Evolutionary conservation across 202 grass and related monocot genomes (phyloP).

Genomic region (Cymbopogon flexuosus): DNA sequence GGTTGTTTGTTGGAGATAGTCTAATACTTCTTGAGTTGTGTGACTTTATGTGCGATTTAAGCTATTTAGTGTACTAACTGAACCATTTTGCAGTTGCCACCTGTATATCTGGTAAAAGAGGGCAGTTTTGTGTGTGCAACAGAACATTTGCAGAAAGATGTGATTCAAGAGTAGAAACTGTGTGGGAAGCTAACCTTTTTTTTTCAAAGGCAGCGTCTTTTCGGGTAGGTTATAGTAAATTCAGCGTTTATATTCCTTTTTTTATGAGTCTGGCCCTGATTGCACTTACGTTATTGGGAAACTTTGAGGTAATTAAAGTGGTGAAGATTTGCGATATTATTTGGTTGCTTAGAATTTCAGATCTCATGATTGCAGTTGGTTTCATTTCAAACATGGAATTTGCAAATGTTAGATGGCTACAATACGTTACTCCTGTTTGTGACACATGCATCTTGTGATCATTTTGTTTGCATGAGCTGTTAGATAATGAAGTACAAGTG

Average conservation of each 20-base stretch:
- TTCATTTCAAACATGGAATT: not conserved
- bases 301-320: slow-evolving; percentile 5
- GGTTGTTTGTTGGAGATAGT: too few relatives aligned
- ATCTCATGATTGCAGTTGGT: not conserved
- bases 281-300: not conserved
- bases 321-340: not conserved
- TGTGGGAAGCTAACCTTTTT: slow-evolving; percentile 1
- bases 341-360: not conserved
- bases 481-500: not conserved
- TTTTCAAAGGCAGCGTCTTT: not conserved
- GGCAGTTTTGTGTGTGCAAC: slow-evolving; percentile 20
- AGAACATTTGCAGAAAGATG: slow-evolving; percentile 8
- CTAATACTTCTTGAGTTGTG: not conserved
- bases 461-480: not conserved
- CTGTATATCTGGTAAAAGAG: slow-evolving; percentile 31
- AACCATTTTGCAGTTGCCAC: slow-evolving; percentile 4
- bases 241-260: not conserved
- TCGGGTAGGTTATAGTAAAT: slow-evolving; percentile 17
- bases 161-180: slow-evolving; percentile 25
- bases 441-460: not conserved
- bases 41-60: not conserved
- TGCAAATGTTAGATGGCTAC: not conserved
- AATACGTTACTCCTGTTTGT: not conserved
- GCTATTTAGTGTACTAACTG: not conserved
- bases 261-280: not conserved